Evolutionary conservation across 768 basidiomycete species (phyloP).

Genomic region (Pleurotus pulmonarius): DNA sequence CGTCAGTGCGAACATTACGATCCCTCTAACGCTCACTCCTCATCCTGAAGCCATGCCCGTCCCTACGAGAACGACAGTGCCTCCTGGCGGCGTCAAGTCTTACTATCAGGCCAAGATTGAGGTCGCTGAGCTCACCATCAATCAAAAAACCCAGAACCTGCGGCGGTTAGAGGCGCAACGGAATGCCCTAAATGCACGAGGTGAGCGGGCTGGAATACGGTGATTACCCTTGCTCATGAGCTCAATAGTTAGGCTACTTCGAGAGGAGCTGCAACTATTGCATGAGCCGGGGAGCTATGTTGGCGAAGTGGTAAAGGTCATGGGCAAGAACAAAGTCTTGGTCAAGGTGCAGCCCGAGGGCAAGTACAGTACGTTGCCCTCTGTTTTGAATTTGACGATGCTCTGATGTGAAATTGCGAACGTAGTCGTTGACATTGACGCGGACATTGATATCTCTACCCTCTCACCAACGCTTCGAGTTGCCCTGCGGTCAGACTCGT

Average conservation of each 20-base stretch:
- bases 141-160: slow-evolving; percentile 95
- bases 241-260: slow-evolving; percentile 69
- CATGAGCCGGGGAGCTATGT: slow-evolving; percentile 98
- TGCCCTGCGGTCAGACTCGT: slow-evolving; percentile 95
- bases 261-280: slow-evolving; percentile 33
- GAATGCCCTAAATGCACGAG: slow-evolving; percentile 94
- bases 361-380: slow-evolving; percentile 84
- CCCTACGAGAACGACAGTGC: slow-evolving; percentile 32
- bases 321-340: slow-evolving; percentile 98
- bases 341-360: slow-evolving; percentile 99
- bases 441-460: slow-evolving; percentile 74
- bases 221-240: background rate
- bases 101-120: slow-evolving; percentile 98
- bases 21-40: too few relatives aligned
- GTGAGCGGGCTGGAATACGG: slow-evolving; percentile 34
- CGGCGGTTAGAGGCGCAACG: slow-evolving; percentile 93
- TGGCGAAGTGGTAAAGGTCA: slow-evolving; percentile 95
- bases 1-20: too few relatives aligned
- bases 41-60: too few relatives aligned
- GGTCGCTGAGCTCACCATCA: slow-evolving; percentile 86
- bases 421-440: slow-evolving; percentile 89
- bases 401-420: background rate
- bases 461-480: slow-evolving; percentile 88
- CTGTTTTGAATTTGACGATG: background rate
- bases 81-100: slow-evolving; percentile 70